Evolutionary conservation across 768 basidiomycete genomes (phyloP), one percentile per base, ranked within the genome.

Genomic region (Phylloporus arenicola): DNA sequence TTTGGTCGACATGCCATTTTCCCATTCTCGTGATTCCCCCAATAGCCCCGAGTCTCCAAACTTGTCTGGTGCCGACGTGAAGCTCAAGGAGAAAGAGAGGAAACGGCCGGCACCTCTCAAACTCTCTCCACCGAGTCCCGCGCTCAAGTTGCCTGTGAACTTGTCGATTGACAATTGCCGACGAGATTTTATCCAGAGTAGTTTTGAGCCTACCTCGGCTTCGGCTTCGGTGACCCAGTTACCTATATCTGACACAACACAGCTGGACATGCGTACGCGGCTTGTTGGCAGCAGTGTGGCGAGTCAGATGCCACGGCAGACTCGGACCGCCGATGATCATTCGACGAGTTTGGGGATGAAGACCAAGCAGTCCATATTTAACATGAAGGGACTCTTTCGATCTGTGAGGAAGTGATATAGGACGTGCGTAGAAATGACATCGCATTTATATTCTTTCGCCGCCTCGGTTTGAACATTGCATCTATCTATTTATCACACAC

Each of bases 61-160:
- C 13, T 48, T 58, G 19, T 24, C 59, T 4, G 38, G 55, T 13
- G n/a, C 16, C 9, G 17, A 43, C 45, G 24, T 46, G 27, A 60
- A 55, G 16, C 48, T 52, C 19, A 65, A 53, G 44, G 64, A 64
- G 25, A 70, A 67, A 49, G 62, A 64, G 14, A 66, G 73, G 49
- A 67, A 70, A 42, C 69, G 75, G 0, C 76, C 76, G 13, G 68
- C 73, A 3, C 76, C 76, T 0, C 68, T 77, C 53, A 70, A 64
- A 31, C 68, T 77, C 39, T 58, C 54, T 9, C 71, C 64, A 6
- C 65, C 64, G 9, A 62, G 59, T 54, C 69, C 65, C 0, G 57
- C 57, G 9, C 50, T 40, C 47, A 70, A 71, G 40, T 64, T 62
- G 34, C 66, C 68, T 11, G 63, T 63, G 34, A 68, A 73, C 55